Evolutionary conservation across 2,329 filamentous ascomycete genomes (phyloP).

Genomic region (Epichloe uncinata): DNA sequence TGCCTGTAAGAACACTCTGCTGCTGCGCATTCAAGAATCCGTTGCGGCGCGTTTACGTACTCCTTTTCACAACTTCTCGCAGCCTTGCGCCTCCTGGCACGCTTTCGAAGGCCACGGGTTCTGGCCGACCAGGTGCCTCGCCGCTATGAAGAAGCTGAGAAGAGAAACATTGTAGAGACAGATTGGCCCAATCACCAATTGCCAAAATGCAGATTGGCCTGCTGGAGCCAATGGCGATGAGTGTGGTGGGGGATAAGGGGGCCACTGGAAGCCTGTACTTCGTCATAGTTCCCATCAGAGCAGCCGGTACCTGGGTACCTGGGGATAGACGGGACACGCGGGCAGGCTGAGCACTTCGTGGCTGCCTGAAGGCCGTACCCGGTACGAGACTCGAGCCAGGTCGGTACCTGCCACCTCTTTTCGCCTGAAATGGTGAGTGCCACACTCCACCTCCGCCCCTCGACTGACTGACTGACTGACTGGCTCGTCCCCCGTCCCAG

Average conservation of each 20-base stretch:
- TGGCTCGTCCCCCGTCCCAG: too few relatives aligned
- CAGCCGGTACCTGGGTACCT: too few relatives aligned
- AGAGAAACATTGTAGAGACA: not conserved
- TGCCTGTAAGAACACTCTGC: not conserved
- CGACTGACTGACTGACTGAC: not conserved
- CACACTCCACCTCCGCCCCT: not conserved
- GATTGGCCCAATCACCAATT: not conserved
- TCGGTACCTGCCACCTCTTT: not conserved
- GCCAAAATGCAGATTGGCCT: not conserved
- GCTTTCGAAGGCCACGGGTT: too few relatives aligned
- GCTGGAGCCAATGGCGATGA: not conserved
- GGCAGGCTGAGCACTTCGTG: too few relatives aligned
- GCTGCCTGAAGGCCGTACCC: too few relatives aligned
- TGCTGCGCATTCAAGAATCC: too few relatives aligned
- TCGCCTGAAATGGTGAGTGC: not conserved
- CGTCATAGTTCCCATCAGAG: not conserved
- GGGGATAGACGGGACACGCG: too few relatives aligned
- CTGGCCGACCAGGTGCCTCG: not conserved
- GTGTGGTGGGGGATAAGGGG: not conserved
- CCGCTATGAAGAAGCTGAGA: not conserved
- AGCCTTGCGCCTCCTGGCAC: too few relatives aligned
- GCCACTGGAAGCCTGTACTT: not conserved
- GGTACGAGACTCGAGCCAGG: too few relatives aligned
- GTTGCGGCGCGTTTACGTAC: not conserved
- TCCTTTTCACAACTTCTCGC: not conserved